Conservation (phyloP, 202 grass and related monocot genomes). For the Schoenoplectus tabernaemontani region DNA sequence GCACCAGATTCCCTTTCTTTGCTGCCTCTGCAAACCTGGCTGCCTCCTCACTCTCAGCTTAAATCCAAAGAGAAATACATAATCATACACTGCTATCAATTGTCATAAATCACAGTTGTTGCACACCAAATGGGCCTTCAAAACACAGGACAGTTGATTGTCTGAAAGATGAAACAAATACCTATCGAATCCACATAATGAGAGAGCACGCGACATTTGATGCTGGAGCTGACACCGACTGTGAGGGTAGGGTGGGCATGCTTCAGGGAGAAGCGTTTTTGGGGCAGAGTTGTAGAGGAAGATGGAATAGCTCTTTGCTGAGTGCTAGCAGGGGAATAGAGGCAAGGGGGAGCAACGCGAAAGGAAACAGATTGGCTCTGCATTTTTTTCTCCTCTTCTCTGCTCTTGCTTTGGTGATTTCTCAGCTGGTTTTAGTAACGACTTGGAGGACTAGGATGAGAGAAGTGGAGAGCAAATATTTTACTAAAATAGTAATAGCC, state of each 20-base stretch:
- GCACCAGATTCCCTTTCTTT: slow-evolving; percentile 49
- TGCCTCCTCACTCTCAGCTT: slow-evolving; percentile 49
- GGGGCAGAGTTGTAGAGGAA: not conserved
- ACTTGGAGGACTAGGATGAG: not conserved
- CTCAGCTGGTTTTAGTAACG: not conserved
- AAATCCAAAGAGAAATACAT: not conserved
- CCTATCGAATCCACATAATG: not conserved
- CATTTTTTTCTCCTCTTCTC: not conserved
- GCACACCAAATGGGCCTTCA: not conserved
- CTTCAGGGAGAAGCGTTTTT: not conserved
- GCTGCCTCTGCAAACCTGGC: slow-evolving; percentile 40
- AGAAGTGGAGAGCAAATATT: not conserved
- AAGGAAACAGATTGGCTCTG: slow-evolving; percentile 15
- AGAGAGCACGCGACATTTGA: not conserved
- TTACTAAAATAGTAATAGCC: not conserved
- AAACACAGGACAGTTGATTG: not conserved
- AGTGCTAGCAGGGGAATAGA: not conserved
- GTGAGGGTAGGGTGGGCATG: not conserved
- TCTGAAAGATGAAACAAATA: not conserved
- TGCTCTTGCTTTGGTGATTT: not conserved
- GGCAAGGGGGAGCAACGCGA: not conserved
- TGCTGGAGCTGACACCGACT: not conserved
- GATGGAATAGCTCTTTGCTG: not conserved
- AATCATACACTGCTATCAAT: not conserved
- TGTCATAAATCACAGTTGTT: not conserved